Conservation (phyloP, 352 stramenopile genomes). For the Phytophthora syringae region DNA sequence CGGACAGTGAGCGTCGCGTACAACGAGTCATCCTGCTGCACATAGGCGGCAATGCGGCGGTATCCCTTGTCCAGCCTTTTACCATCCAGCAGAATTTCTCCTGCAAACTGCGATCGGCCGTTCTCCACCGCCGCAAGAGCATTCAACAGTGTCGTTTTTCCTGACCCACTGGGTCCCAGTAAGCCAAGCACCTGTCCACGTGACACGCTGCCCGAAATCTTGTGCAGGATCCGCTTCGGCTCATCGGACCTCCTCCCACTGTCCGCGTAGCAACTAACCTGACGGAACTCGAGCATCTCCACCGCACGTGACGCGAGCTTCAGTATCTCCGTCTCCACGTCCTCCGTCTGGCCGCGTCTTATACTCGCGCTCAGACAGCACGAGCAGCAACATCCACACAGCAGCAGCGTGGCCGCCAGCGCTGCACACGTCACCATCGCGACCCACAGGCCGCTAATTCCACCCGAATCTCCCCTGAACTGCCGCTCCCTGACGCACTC, state of each 20-base stretch:
- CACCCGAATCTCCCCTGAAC: slow-evolving; percentile 5
- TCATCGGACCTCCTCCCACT: slow-evolving; percentile 4
- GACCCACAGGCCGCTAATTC: slow-evolving; percentile 4
- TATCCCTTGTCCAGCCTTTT: slow-evolving; percentile 57
- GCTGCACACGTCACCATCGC: slow-evolving; percentile 24
- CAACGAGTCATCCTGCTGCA: slow-evolving; percentile 84
- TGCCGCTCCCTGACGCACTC: slow-evolving; percentile 17
- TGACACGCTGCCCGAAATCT: slow-evolving; percentile 52
- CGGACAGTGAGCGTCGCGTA: slow-evolving; percentile 77
- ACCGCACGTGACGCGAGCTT: slow-evolving; percentile 48
- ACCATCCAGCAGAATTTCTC: slow-evolving; percentile 63
- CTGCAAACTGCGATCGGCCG: slow-evolving; percentile 51
- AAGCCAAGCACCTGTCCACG: slow-evolving; percentile 67
- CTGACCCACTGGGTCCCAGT: slow-evolving; percentile 70
- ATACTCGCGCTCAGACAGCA: slow-evolving; percentile 14
- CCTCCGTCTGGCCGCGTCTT: slow-evolving; percentile 4
- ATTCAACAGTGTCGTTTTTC: slow-evolving; percentile 82
- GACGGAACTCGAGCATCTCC: slow-evolving; percentile 54
- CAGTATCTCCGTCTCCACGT: slow-evolving; percentile 42
- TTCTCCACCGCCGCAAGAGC: slow-evolving; percentile 72
- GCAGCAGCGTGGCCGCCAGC: slow-evolving; percentile 10
- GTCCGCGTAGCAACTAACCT: slow-evolving; percentile 53
- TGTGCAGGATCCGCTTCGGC: slow-evolving; percentile 55
- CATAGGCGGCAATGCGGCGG: slow-evolving; percentile 75
- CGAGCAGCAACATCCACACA: slow-evolving; percentile 23